Conservation (phyloP, 345 rosid genomes). For the Citrus hindsii region DNA sequence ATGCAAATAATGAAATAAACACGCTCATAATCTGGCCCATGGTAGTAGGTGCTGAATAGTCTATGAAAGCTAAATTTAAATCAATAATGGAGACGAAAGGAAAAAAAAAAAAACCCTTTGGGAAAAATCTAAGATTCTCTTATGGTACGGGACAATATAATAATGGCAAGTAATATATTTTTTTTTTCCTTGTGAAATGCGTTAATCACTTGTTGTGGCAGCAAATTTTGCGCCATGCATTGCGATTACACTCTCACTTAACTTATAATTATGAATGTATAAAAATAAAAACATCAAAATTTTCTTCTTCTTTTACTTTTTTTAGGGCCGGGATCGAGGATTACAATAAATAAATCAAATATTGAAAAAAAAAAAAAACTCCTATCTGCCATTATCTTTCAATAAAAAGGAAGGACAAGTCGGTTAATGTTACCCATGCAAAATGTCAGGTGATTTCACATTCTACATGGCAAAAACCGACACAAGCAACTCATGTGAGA, state of each 20-base stretch:
- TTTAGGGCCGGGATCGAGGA: not conserved
- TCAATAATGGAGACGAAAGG: not conserved
- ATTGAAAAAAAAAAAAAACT: not conserved
- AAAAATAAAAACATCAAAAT: not conserved
- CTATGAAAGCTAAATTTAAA: too few relatives aligned
- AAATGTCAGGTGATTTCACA: slow-evolving; percentile 24
- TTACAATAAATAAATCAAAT: not conserved
- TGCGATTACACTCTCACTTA: not conserved
- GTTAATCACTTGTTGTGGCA: slow-evolving; percentile 6
- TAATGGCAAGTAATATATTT: not conserved
- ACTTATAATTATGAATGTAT: not conserved
- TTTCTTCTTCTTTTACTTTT: not conserved
- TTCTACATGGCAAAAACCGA: slow-evolving; percentile 11
- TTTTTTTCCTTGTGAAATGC: slow-evolving; percentile 6
- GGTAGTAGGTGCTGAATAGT: too few relatives aligned
- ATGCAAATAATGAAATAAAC: too few relatives aligned
- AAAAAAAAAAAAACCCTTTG: not conserved
- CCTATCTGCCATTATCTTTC: not conserved
- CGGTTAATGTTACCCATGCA: slow-evolving; percentile 28
- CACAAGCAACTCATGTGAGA: slow-evolving; percentile 29
- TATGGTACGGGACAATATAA: not conserved
- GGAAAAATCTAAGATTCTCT: slow-evolving; percentile 7
- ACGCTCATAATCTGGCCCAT: too few relatives aligned
- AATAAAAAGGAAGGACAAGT: not conserved
- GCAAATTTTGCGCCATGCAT: slow-evolving; percentile 19